A percentile compares a stretch with the other conserved stretches of the same genome.
These are phyloP conservation scores for Aspergillus brunneoviolaceus DNA, from an alignment of 2,329 filamentous ascomycete species.

Conservation along the genomic window DNA sequence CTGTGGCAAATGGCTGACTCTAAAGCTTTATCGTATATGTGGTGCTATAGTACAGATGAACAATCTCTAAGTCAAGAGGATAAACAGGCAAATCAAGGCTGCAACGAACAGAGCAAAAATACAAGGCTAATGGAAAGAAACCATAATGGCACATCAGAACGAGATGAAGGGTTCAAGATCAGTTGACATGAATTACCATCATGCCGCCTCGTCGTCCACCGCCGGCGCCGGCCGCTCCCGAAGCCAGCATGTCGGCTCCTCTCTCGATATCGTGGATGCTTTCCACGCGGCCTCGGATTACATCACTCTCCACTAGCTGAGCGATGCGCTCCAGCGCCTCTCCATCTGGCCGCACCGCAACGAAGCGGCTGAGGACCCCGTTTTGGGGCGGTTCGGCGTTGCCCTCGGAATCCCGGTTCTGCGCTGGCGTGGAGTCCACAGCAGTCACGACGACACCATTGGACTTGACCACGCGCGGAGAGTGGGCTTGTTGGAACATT, in stretches of 20 bases:
- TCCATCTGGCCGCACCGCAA: slow-evolving; percentile 39
- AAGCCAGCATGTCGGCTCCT: slow-evolving; percentile 35
- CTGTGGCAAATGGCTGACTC: background rate
- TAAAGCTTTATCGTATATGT: slow-evolving; percentile 3
- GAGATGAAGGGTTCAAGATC: background rate
- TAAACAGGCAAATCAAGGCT: background rate
- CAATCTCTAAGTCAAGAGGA: too few relatives aligned
- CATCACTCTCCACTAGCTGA: slow-evolving; percentile 36
- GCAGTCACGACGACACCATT: slow-evolving; percentile 36
- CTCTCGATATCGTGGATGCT: slow-evolving; percentile 35
- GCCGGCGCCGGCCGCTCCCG: slow-evolving; percentile 29
- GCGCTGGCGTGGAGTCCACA: slow-evolving; percentile 30
- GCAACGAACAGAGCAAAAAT: background rate
- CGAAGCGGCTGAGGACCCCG: slow-evolving; percentile 33
- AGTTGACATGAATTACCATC: slow-evolving; percentile 35
- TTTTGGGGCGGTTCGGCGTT: slow-evolving; percentile 17
- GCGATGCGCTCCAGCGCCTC: slow-evolving; percentile 34
- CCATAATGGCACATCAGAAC: too few relatives aligned
- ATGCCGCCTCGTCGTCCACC: slow-evolving; percentile 30
- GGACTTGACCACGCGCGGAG: slow-evolving; percentile 33
- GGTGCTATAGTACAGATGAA: background rate
- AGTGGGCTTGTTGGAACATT: slow-evolving; percentile 36
- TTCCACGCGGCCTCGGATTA: slow-evolving; percentile 35
- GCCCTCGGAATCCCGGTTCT: slow-evolving; percentile 12
- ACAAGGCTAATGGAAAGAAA: background rate